Evolutionary conservation across 1,284 basidiomycete species (phyloP).

Genomic region (Ustilago cynodontis): DNA sequence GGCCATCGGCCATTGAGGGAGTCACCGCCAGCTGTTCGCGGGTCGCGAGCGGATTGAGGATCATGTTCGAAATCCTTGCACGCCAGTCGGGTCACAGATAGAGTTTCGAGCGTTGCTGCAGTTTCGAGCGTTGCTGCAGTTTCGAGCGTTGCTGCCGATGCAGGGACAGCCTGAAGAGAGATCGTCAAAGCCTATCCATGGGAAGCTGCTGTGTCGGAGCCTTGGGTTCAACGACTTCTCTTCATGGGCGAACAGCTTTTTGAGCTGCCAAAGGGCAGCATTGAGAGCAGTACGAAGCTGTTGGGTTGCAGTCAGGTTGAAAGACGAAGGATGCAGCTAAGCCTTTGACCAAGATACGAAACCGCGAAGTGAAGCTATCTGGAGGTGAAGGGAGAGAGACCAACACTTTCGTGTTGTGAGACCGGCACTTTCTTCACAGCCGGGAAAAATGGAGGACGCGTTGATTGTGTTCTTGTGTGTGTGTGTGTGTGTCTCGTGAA

Average conservation of each 20-base stretch:
- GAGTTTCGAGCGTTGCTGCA: background rate
- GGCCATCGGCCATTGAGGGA: conserved; percentile 84
- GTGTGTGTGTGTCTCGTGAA: background rate
- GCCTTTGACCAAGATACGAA: background rate
- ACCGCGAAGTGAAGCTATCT: background rate
- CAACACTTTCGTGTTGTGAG: background rate
- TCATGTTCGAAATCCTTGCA: conserved; percentile 17
- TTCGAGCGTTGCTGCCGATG: background rate
- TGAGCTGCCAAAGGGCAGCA: background rate
- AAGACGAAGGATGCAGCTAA: too few species aligned
- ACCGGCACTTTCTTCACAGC: background rate
- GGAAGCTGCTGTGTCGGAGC: background rate
- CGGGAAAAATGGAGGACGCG: background rate
- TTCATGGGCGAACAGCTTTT: too few species aligned
- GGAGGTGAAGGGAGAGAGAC: background rate
- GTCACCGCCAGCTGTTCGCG: conserved; percentile 81
- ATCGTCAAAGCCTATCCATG: background rate
- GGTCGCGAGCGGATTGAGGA: conserved; percentile 86
- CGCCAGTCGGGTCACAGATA: too few species aligned
- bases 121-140: background rate
- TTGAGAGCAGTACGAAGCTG: background rate
- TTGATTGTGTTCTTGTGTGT: background rate
- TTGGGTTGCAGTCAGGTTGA: too few species aligned
- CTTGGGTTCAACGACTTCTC: background rate
- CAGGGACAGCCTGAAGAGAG: background rate